These are phyloP conservation scores for Scheffersomyces segobiensis DNA, from an alignment of 1,139 yeast species.

Conservation along the genomic window DNA sequence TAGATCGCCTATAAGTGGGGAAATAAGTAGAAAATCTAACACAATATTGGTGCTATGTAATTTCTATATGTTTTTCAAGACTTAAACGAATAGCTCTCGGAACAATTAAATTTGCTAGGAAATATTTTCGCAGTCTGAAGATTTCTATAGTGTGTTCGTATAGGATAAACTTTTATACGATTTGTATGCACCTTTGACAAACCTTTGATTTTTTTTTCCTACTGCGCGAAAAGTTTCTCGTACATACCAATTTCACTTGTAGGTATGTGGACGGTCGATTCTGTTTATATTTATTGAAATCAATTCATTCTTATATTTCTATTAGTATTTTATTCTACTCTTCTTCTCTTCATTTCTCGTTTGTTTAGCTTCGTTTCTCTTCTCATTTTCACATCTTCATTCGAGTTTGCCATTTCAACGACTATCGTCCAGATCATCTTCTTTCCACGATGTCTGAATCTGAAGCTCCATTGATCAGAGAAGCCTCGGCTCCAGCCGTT, in stretches of 20 bases:
- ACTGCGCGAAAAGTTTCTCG: not conserved
- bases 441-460: not conserved
- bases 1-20: not conserved
- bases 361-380: not conserved
- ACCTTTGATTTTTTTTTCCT: too few species aligned
- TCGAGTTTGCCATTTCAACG: not conserved
- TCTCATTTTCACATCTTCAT: not conserved
- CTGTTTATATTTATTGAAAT: not conserved
- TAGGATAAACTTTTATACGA: not conserved
- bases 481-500: slow-evolving; percentile 2
- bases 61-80: not conserved
- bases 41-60: not conserved
- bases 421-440: not conserved
- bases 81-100: not conserved
- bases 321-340: too few species aligned
- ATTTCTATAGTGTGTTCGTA: not conserved
- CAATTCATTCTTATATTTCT: not conserved
- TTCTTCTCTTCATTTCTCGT: too few species aligned
- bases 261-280: not conserved
- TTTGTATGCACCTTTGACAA: not conserved
- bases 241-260: not conserved
- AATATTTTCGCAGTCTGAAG: too few species aligned
- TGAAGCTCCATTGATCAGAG: not conserved
- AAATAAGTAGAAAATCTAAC: not conserved
- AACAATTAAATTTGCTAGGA: too few species aligned